phyloP scores from a whole-genome alignment of 768 basidiomycete genomes.

The Boletus sensibilis region DNA sequence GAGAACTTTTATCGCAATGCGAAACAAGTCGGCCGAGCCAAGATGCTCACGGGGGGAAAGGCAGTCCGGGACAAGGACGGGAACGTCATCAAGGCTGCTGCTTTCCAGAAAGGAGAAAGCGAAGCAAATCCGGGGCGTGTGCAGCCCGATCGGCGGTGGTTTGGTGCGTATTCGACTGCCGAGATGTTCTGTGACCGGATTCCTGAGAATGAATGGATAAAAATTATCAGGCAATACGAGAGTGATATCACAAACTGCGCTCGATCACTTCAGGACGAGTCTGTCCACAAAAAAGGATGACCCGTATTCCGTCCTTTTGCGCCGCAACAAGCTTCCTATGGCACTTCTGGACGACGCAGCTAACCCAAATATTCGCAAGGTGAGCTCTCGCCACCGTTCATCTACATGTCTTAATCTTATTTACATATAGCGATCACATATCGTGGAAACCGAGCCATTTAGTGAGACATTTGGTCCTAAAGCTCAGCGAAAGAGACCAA shows the following conservation, averaged over 20 bases:
- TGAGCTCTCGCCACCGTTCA: conserved; percentile 22
- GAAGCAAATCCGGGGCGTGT: conserved; percentile 89
- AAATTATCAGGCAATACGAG: conserved; percentile 81
- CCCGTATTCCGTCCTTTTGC: conserved; percentile 92
- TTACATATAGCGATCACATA: conserved; percentile 72
- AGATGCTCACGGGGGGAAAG: conserved; percentile 93
- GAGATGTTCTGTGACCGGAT: neutral
- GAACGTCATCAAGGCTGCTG: conserved; percentile 89
- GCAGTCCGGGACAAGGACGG: conserved; percentile 88
- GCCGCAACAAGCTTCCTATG: conserved; percentile 96
- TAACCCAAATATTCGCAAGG: conserved; percentile 80
- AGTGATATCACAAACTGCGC: conserved; percentile 92
- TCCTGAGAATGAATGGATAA: conserved; percentile 7
- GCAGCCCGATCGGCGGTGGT: conserved; percentile 95
- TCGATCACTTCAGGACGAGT: conserved; percentile 95
- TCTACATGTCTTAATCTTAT: neutral
- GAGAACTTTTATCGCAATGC: conserved; percentile 99
- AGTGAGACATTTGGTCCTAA: conserved; percentile 93
- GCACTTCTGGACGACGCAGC: conserved; percentile 87
- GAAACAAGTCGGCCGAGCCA: conserved; percentile 77
- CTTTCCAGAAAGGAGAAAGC: conserved; percentile 93
- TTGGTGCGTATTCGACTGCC: conserved; percentile 59
- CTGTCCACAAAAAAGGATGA: conserved; percentile 83
- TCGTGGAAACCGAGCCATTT: conserved; percentile 96
- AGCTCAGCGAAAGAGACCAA: conserved; percentile 88